phyloP scores from a whole-genome alignment of 2,329 filamentous ascomycete species.

The Alternaria viburni region DNA sequence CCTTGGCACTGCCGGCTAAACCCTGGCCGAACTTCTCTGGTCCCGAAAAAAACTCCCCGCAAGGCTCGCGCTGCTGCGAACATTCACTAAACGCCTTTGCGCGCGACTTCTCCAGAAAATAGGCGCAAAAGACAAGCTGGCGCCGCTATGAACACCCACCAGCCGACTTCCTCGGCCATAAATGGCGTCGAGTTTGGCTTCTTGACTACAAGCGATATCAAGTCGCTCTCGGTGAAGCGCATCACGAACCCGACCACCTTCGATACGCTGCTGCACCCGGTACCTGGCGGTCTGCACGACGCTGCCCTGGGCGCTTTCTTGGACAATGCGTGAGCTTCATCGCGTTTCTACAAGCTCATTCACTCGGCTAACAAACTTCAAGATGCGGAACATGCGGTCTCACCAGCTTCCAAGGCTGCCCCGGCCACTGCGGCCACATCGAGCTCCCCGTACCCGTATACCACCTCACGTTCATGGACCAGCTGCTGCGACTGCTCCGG shows the following conservation, averaged over 20 bases:
- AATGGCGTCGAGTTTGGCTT: slow-evolving; percentile 89
- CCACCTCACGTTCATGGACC: slow-evolving; percentile 96
- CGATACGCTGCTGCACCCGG: slow-evolving; percentile 86
- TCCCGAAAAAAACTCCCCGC: slow-evolving; percentile 39
- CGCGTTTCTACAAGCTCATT: neutral
- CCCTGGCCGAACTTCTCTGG: slow-evolving; percentile 37
- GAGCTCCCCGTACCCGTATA: slow-evolving; percentile 93
- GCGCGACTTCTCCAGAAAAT: slow-evolving; percentile 15
- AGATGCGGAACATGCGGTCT: slow-evolving; percentile 94
- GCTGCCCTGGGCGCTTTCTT: slow-evolving; percentile 88
- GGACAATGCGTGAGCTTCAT: slow-evolving; percentile 72
- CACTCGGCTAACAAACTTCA: slow-evolving; percentile 11
- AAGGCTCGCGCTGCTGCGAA: slow-evolving; percentile 17
- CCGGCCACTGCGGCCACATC: slow-evolving; percentile 94
- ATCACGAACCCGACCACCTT: slow-evolving; percentile 96
- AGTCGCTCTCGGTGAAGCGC: slow-evolving; percentile 86
- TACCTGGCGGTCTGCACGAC: slow-evolving; percentile 91
- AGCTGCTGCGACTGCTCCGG: slow-evolving; percentile 81
- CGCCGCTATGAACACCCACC: slow-evolving; percentile 57
- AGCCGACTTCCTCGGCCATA: slow-evolving; percentile 83
- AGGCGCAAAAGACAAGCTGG: slow-evolving; percentile 19
- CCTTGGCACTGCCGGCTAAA: slow-evolving; percentile 33
- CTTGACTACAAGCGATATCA: slow-evolving; percentile 81
- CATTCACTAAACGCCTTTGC: slow-evolving; percentile 17
- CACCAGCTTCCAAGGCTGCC: slow-evolving; percentile 74